A percentile compares a stretch with the other conserved stretches of the same genome.
These are phyloP conservation scores for Malus sylvestris DNA, from an alignment of 306 rosid species.

Conservation along the genomic window DNA sequence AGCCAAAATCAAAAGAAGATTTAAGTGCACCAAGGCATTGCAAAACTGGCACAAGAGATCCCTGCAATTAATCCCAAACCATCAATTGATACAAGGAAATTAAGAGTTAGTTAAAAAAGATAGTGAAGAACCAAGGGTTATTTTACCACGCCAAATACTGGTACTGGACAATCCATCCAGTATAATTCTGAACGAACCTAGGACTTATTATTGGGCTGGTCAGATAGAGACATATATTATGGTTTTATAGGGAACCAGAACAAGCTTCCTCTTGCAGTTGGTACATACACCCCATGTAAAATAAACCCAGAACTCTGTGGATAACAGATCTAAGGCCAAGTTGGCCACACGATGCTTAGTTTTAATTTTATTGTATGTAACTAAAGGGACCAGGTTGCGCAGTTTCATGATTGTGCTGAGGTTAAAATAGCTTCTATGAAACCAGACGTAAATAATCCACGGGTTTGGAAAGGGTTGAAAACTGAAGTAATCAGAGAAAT, in stretches of 20 bases:
- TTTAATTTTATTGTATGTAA: neutral
- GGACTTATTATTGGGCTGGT: conserved; percentile 8
- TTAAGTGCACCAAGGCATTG: conserved; percentile 73
- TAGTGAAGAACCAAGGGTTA: conserved; percentile 1
- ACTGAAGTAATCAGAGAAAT: neutral
- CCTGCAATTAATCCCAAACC: conserved; percentile 54
- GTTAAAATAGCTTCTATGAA: neutral
- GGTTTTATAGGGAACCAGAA: neutral
- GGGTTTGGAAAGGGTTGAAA: neutral
- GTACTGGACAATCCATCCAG: conserved; percentile 13
- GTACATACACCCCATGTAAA: neutral
- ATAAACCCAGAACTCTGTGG: neutral
- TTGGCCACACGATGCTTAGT: neutral
- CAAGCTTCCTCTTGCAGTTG: neutral
- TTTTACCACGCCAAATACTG: conserved; percentile 8
- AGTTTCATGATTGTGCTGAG: neutral
- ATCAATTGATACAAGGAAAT: conserved; percentile 18
- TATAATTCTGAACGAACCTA: conserved; percentile 6
- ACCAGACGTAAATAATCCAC: neutral
- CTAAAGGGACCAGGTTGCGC: neutral
- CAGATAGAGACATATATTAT: neutral
- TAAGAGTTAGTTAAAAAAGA: neutral
- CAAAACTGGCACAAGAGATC: conserved; percentile 74
- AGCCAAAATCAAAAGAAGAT: conserved; percentile 56
- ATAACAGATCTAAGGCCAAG: neutral